Evolutionary conservation across 2,329 filamentous ascomycete species (phyloP).

Genomic region (Xylariomycetidae sp.): DNA sequence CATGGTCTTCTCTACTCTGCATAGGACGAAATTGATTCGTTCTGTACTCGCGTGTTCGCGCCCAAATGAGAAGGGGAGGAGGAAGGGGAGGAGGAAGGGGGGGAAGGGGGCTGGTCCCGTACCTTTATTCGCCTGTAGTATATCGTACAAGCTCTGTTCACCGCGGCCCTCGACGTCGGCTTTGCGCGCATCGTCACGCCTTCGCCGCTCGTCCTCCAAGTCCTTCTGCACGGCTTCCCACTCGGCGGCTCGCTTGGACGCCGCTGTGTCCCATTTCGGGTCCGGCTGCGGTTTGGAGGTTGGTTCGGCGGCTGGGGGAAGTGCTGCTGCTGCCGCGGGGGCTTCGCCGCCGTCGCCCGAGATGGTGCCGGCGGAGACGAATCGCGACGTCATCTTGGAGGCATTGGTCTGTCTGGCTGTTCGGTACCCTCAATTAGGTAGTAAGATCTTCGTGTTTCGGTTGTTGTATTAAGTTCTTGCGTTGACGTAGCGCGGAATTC

Average conservation of each 20-base stretch:
- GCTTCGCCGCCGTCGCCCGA: slow-evolving; percentile 25
- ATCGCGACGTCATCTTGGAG: slow-evolving; percentile 45
- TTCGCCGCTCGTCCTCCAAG: slow-evolving; percentile 55
- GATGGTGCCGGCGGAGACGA: slow-evolving; percentile 52
- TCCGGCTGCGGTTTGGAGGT: slow-evolving; percentile 17
- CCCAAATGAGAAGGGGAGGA: background rate
- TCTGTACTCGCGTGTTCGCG: background rate
- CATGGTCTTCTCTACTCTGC: no score
- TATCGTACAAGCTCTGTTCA: slow-evolving; percentile 66
- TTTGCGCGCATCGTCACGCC: slow-evolving; percentile 47
- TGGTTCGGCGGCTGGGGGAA: background rate
- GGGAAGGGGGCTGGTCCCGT: slow-evolving; percentile 4
- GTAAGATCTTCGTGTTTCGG: background rate
- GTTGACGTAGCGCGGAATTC: no score
- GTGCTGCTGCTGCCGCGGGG: background rate
- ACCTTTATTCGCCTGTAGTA: slow-evolving; percentile 74
- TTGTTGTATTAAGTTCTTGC: slow-evolving; percentile 1
- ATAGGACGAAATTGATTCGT: no score
- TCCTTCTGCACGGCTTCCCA: slow-evolving; percentile 64
- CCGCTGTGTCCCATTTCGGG: slow-evolving; percentile 13
- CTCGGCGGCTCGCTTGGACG: slow-evolving; percentile 33
- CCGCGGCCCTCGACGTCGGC: slow-evolving; percentile 35
- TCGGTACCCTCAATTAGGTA: background rate
- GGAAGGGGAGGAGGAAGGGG: slow-evolving; percentile 5
- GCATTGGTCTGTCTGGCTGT: no score